Conservation (phyloP, 1,284 basidiomycete genomes). For the Stygiomarasmius scandens region DNA sequence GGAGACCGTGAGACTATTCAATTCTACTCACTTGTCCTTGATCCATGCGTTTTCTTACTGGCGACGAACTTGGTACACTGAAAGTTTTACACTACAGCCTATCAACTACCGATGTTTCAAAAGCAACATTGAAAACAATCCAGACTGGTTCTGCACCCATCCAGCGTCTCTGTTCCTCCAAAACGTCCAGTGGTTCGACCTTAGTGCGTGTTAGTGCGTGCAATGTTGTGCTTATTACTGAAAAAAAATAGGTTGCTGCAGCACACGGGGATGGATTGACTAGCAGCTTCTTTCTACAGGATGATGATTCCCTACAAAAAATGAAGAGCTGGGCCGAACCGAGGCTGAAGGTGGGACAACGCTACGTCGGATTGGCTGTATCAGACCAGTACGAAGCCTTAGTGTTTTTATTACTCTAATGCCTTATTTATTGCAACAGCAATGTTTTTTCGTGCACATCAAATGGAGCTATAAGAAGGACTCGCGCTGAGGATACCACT, state of each 20-base stretch:
- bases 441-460: constrained; percentile 69
- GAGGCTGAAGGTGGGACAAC: constrained; percentile 51
- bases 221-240: constrained; percentile 11
- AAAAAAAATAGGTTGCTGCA: constrained; percentile 61
- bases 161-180: constrained; percentile 38
- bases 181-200: constrained; percentile 26
- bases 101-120: constrained; percentile 25
- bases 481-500: constrained; percentile 26
- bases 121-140: constrained; percentile 33
- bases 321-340: constrained; percentile 64
- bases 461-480: constrained; percentile 66
- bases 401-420: background rate
- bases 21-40: background rate
- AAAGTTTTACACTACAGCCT: constrained; percentile 48
- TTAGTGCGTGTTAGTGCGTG: constrained; percentile 37
- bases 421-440: constrained; percentile 32
- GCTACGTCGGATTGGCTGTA: constrained; percentile 62
- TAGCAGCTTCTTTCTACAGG: constrained; percentile 43
- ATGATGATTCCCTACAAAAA: constrained; percentile 41
- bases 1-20: background rate
- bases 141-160: constrained; percentile 35
- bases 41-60: constrained; percentile 57
- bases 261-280: constrained; percentile 61
- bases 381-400: constrained; percentile 43
- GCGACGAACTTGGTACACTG: constrained; percentile 75